A percentile compares a stretch with the other conserved stretches of the same genome.
These are phyloP conservation scores for Podaxis sp. DNA, from an alignment of 768 basidiomycete species.

Conservation along the genomic window DNA sequence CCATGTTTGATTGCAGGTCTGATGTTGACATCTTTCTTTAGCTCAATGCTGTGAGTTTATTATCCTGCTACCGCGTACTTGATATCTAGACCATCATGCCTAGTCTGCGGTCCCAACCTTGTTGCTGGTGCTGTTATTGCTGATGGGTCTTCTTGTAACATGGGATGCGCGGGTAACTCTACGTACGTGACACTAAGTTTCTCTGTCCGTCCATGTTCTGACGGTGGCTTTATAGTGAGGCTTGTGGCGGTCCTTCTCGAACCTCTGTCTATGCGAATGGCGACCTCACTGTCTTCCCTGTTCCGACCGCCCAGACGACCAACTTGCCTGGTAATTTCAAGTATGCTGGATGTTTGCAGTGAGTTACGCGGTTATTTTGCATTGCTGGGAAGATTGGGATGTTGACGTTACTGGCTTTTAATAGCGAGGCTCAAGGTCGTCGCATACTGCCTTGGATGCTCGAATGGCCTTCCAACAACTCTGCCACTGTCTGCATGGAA, in stretches of 20 bases:
- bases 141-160: conserved; percentile 56
- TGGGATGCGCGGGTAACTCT: conserved; percentile 70
- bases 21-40: conserved; percentile 1
- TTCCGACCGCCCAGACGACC: conserved; percentile 55
- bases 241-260: conserved; percentile 74
- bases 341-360: conserved; percentile 71
- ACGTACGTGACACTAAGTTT: conserved; percentile 40
- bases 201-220: not conserved
- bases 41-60: conserved; percentile 45
- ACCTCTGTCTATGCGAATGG: conserved; percentile 64
- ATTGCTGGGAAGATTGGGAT: not conserved
- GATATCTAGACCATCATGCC: not conserved
- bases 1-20: not conserved
- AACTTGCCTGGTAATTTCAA: conserved; percentile 61
- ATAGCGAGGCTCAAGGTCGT: conserved; percentile 45
- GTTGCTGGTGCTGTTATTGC: conserved; percentile 56
- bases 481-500: conserved; percentile 59
- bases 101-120: conserved; percentile 72
- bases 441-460: conserved; percentile 63
- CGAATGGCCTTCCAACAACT: conserved; percentile 58
- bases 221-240: conserved; percentile 38
- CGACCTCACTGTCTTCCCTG: conserved; percentile 51
- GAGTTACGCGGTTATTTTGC: conserved; percentile 18
- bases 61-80: too few species aligned
- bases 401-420: not conserved